phyloP scores from a whole-genome alignment of 2,329 filamentous ascomycete genomes.

The Westerdykella sp. region DNA sequence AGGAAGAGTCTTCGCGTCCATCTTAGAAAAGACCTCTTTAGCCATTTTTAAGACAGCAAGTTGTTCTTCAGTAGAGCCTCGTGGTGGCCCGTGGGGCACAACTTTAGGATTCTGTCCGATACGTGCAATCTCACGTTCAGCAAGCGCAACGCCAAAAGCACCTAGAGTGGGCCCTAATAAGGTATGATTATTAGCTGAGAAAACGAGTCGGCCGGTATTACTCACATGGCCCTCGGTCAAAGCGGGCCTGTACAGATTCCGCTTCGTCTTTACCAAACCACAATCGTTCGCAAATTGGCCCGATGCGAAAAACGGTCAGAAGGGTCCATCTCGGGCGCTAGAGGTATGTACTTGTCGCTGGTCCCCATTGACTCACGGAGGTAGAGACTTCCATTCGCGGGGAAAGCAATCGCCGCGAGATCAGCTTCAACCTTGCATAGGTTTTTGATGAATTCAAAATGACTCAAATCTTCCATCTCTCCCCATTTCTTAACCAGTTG shows the following conservation, averaged over 20 bases:
- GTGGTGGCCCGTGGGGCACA: conserved; percentile 4
- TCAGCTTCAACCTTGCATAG: conserved; percentile 20
- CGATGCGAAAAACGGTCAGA: conserved; percentile 13
- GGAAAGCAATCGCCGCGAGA: conserved; percentile 20
- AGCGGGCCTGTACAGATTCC: background rate
- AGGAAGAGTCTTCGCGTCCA: conserved; percentile 6
- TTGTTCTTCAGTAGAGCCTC: conserved; percentile 12
- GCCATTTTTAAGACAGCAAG: conserved; percentile 8
- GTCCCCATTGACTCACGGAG: conserved; percentile 10
- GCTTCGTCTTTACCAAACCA: conserved; percentile 5
- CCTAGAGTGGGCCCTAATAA: conserved; percentile 15
- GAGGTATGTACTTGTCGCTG: conserved; percentile 2
- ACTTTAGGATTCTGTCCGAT: conserved; percentile 4
- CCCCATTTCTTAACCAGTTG: conserved; percentile 28
- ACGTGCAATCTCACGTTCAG: conserved; percentile 11
- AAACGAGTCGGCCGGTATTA: too few species aligned
- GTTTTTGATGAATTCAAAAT: conserved; percentile 21
- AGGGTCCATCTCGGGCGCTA: conserved; percentile 6
- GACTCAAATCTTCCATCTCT: conserved; percentile 16
- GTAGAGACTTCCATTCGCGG: conserved; percentile 31
- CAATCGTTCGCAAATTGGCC: conserved; percentile 12
- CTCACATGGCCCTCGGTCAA: conserved; percentile 11
- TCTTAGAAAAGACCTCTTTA: conserved; percentile 9
- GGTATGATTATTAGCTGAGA: conserved; percentile 3
- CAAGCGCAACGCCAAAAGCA: conserved; percentile 15